Conservation (phyloP, 257 asterid genomes). For the Primulina huaijiensis region DNA sequence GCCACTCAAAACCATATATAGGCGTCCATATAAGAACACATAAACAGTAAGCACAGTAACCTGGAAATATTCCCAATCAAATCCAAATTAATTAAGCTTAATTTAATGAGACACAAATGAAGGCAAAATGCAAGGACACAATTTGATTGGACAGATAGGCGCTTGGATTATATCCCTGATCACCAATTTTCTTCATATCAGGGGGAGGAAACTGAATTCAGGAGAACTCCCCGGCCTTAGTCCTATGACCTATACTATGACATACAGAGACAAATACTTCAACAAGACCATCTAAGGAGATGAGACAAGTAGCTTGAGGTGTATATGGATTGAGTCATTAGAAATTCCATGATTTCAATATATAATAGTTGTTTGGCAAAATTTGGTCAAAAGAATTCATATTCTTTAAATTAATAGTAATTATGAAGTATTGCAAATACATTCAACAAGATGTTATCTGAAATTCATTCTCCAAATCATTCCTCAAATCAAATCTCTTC, state of each 20-base stretch:
- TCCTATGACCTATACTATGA: background rate
- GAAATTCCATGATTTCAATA: too few relatives aligned
- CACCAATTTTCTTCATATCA: background rate
- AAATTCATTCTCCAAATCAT: too few relatives aligned
- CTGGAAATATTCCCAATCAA: slow-evolving; percentile 48
- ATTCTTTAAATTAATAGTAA: too few relatives aligned
- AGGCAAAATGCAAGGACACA: background rate
- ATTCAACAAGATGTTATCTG: too few relatives aligned
- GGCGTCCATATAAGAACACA: slow-evolving; percentile 76
- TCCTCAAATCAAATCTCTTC: too few relatives aligned
- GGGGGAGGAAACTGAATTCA: background rate
- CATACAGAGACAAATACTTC: background rate
- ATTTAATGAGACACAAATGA: background rate
- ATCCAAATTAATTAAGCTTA: slow-evolving; percentile 12
- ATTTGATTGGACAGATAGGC: background rate
- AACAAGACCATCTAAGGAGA: background rate
- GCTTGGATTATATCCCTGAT: background rate
- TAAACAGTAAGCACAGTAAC: slow-evolving; percentile 82
- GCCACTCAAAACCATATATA: slow-evolving; percentile 93
- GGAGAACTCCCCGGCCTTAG: background rate
- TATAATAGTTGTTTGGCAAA: too few relatives aligned
- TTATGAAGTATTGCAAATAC: too few relatives aligned
- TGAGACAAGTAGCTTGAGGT: too few relatives aligned
- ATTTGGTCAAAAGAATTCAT: too few relatives aligned
- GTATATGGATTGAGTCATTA: too few relatives aligned